Percentiles rank a stretch among this genome's conserved stretches.
phyloP scores from a whole-genome alignment of 2,329 filamentous ascomycete genomes.

The Periglandula ipomoeae region DNA sequence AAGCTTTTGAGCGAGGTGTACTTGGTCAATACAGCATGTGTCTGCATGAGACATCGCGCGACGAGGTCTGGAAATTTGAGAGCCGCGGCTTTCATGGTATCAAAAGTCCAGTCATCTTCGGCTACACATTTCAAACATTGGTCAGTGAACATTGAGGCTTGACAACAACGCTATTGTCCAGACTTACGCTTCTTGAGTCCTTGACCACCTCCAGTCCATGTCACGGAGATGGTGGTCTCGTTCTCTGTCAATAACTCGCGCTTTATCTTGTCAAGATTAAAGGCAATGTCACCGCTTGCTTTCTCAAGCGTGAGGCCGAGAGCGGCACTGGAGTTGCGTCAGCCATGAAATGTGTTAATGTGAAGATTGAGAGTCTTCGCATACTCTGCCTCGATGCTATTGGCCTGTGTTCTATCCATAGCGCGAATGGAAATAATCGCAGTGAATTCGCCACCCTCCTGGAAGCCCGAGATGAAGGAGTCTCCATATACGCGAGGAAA shows the following conservation, averaged over 20 bases:
- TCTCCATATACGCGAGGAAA: background rate
- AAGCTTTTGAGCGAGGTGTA: background rate
- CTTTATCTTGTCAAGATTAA: background rate
- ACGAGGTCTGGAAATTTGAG: background rate
- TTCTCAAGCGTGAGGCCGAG: background rate
- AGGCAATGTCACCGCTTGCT: background rate
- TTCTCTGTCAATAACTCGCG: background rate
- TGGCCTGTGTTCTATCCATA: background rate
- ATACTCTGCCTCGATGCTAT: background rate
- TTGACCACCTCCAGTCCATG: background rate
- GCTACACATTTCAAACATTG: background rate
- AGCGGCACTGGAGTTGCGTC: background rate
- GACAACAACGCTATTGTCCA: too few relatives aligned
- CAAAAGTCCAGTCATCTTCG: background rate
- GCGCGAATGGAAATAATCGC: background rate
- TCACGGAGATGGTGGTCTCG: background rate
- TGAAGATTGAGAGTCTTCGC: too few relatives aligned
- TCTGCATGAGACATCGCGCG: background rate
- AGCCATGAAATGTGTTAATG: background rate
- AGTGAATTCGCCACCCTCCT: background rate
- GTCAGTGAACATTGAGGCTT: background rate
- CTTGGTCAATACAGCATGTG: background rate
- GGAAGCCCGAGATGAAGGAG: background rate
- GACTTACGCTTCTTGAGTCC: background rate
- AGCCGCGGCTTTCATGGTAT: background rate